These are phyloP conservation scores for Podospora sp. DNA, from an alignment of 495 filamentous ascomycete species.

Conservation along the genomic window DNA sequence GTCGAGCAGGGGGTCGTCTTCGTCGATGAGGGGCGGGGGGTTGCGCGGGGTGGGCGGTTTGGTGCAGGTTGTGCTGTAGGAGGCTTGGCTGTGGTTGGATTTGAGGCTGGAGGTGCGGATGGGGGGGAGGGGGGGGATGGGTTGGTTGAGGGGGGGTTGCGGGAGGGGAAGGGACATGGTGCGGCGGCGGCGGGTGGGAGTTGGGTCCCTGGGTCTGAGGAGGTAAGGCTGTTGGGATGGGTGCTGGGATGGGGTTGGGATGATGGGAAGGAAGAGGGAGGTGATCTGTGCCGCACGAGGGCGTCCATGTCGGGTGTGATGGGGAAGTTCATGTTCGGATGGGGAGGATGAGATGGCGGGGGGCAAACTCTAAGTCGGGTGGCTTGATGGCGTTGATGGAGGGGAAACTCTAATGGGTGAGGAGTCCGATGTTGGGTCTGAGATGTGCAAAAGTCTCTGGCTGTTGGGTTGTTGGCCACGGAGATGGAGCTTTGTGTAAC, in stretches of 20 bases:
- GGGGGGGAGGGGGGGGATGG: not conserved
- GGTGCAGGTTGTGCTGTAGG: not conserved
- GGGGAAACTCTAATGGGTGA: not conserved
- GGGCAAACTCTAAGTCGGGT: not conserved
- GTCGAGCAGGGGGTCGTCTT: constrained; percentile 28
- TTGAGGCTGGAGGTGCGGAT: not conserved
- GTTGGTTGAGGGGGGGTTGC: not conserved
- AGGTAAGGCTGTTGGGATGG: not conserved
- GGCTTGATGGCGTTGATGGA: not conserved
- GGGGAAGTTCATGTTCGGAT: not conserved
- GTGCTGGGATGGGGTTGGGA: not conserved
- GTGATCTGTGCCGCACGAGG: not conserved
- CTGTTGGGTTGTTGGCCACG: not conserved
- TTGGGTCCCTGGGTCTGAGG: not conserved
- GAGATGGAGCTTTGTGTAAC: not conserved
- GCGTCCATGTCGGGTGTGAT: not conserved
- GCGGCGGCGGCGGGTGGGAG: not conserved
- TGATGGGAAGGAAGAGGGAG: not conserved
- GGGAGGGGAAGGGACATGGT: not conserved
- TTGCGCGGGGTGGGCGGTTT: constrained; percentile 4
- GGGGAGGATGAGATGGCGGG: not conserved
- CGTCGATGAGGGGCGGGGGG: constrained; percentile 19
- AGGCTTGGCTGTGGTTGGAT: not conserved
- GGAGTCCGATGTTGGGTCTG: not conserved
- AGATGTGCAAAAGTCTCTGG: not conserved